phyloP scores from a whole-genome alignment of 306 rosid species.

The Vigna angularis region DNA sequence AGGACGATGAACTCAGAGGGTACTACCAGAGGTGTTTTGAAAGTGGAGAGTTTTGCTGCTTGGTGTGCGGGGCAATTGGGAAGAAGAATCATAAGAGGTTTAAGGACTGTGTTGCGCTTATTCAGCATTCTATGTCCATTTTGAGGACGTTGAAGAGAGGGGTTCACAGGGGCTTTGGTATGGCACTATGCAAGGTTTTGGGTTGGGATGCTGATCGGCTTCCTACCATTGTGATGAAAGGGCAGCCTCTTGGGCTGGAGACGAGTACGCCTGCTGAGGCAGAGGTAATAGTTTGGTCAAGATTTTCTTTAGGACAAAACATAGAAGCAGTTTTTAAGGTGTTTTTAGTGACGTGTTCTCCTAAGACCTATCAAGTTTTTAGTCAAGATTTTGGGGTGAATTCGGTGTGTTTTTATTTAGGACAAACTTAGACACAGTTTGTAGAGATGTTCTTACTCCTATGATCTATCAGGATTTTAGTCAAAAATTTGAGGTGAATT shows the following conservation, averaged over 20 bases:
- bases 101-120: constrained; percentile 62
- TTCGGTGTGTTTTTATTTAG: neutral
- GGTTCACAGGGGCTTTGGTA: constrained; percentile 72
- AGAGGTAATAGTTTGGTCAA: constrained; percentile 35
- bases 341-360: no score
- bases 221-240: constrained; percentile 62
- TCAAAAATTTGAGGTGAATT: neutral
- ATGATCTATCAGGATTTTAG: neutral
- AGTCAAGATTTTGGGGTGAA: no score
- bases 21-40: constrained; percentile 61
- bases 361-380: no score
- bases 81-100: constrained; percentile 60
- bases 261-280: constrained; percentile 25
- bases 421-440: neutral
- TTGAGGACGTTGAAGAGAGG: constrained; percentile 47
- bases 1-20: constrained; percentile 56
- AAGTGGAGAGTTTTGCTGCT: constrained; percentile 67
- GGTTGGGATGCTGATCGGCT: constrained; percentile 76
- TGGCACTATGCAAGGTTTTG: constrained; percentile 66
- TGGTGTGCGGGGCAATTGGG: constrained; percentile 68
- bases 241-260: constrained; percentile 52
- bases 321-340: no score
- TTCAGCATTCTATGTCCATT: constrained; percentile 61
- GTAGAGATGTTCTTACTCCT: neutral
- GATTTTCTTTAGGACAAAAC: neutral